phyloP scores from a whole-genome alignment of 169 alveolate genomes.

The Plasmodium falciparum region DNA sequence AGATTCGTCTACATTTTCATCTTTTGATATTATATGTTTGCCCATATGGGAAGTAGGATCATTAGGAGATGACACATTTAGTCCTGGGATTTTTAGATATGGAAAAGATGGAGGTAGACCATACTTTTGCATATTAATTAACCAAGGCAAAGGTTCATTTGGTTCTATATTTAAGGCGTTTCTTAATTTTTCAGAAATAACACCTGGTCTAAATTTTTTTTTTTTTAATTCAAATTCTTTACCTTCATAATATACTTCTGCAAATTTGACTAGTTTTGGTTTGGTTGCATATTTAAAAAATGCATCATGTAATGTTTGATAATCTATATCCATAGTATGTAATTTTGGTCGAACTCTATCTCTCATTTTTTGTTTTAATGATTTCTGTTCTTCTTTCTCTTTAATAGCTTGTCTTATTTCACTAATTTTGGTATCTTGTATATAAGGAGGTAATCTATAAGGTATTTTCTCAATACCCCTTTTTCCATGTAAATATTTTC shows the following conservation, averaged over 20 bases:
- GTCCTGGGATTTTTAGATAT: conserved; percentile 96
- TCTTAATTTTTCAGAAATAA: conserved; percentile 93
- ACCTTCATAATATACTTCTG: conserved; percentile 98
- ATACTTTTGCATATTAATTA: conserved; percentile 96
- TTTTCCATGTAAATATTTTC: conserved; percentile 96
- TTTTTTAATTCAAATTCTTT: conserved; percentile 96
- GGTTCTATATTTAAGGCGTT: conserved; percentile 97
- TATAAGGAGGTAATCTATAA: conserved; percentile 95
- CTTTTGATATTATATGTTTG: conserved; percentile 34
- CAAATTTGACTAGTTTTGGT: conserved; percentile 96
- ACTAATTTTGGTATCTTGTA: conserved; percentile 92
- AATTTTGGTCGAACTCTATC: conserved; percentile 98
- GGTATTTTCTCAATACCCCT: conserved; percentile 96
- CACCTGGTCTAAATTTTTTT: conserved; percentile 96
- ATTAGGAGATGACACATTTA: conserved; percentile 91
- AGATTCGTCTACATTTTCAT: conserved; percentile 87
- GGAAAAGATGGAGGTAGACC: conserved; percentile 99
- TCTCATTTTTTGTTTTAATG: conserved; percentile 96
- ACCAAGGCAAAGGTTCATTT: conserved; percentile 97
- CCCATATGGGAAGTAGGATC: conserved; percentile 58
- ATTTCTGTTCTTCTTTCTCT: conserved; percentile 95
- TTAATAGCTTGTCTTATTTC: conserved; percentile 92
- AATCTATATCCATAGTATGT: conserved; percentile 97
- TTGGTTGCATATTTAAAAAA: conserved; percentile 97
- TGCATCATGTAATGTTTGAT: conserved; percentile 98